Base-by-base conservation (phyloP, 139 green algal species). In the Helicosporidium sp. region DNA sequence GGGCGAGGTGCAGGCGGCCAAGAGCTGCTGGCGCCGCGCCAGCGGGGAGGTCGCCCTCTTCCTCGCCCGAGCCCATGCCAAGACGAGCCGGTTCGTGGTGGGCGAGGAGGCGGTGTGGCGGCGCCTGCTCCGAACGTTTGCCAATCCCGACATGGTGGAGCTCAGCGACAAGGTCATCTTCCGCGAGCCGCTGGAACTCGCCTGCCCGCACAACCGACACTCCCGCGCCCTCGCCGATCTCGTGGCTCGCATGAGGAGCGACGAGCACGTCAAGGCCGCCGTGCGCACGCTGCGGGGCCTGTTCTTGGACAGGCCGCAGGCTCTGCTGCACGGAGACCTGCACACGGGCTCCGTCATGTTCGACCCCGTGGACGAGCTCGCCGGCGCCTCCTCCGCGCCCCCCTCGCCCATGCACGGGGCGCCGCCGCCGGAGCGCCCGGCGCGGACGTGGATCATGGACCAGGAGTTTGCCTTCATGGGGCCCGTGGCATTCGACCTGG, bases 301-400 rank as follows among this genome's bases (percentile, higher is more conserved):
- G 39, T 97, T 97, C 66, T 58, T 60, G n/a, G 25, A 64, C 48
- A 52, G 57, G 2, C 42, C 54, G 3, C 60, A 97, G 66, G 87
- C 86, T 13, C 67, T 98, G 46, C 46, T 98, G 44, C 88, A 97
- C 49, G 88, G 80, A 2, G 88, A 98, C 67, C 62, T 98, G 40
- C 88, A 98, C 78, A 98, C 88, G 1, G 85, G 85, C 18, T 84
- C 66, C 48, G 57, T 94, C 42, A 95, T 96, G 86, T n/a, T n/a
- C n/a, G n/a, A n/a, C n/a, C n/a, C n/a, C n/a, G n/a, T n/a, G n/a
- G n/a, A n/a, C n/a, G n/a, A n/a, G n/a, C 74, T 76, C 29, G 85
- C 74, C 0, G 29, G 68, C 3, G 34, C 61, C 48, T 52, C 24
- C 47, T 41, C 16, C 34, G 28, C 28, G 25, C 26, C 13, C 6